Percentiles rank a stretch among this genome's conserved stretches.
Evolutionary conservation across 345 rosid genomes (phyloP).

Genomic region (Lumnitzera racemosa): DNA sequence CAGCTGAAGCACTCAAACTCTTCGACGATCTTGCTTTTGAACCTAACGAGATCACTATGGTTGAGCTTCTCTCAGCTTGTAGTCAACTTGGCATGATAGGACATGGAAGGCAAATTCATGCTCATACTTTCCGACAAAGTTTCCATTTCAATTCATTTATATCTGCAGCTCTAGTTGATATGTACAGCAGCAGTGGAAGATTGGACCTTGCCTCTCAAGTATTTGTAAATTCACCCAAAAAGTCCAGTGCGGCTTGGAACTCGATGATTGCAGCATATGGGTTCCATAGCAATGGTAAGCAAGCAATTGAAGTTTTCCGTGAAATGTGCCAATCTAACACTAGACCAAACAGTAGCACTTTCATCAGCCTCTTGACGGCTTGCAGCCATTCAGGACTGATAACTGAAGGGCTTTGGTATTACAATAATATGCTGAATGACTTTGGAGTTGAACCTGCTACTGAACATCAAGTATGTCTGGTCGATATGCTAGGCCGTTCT

Average conservation of each 20-base stretch:
- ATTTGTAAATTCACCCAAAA: conserved; percentile 23
- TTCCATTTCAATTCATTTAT: conserved; percentile 33
- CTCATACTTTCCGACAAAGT: conserved; percentile 28
- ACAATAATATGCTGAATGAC: conserved; percentile 29
- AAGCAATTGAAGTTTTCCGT: conserved; percentile 39
- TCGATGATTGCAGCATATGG: conserved; percentile 50
- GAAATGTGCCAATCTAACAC: conserved; percentile 27
- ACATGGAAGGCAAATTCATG: conserved; percentile 49
- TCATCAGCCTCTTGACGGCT: conserved; percentile 43
- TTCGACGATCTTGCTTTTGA: conserved; percentile 29
- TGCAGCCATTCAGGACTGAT: conserved; percentile 51
- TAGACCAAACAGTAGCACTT: conserved; percentile 39
- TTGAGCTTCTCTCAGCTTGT: conserved; percentile 49
- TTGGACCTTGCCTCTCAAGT: conserved; percentile 30
- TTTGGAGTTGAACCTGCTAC: conserved; percentile 34
- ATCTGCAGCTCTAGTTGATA: conserved; percentile 41
- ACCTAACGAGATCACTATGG: conserved; percentile 54
- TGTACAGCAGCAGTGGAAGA: conserved; percentile 52
- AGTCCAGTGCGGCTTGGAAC: conserved; percentile 38
- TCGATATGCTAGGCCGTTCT: conserved; percentile 51
- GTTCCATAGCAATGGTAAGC: conserved; percentile 35
- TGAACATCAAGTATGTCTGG: conserved; percentile 39
- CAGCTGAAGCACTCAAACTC: conserved; percentile 37
- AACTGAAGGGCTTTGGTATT: conserved; percentile 33
- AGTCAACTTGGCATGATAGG: conserved; percentile 37